Base-by-base conservation (phyloP, 2,329 filamentous ascomycete species). In the Dactylellina haptotyla region DNA sequence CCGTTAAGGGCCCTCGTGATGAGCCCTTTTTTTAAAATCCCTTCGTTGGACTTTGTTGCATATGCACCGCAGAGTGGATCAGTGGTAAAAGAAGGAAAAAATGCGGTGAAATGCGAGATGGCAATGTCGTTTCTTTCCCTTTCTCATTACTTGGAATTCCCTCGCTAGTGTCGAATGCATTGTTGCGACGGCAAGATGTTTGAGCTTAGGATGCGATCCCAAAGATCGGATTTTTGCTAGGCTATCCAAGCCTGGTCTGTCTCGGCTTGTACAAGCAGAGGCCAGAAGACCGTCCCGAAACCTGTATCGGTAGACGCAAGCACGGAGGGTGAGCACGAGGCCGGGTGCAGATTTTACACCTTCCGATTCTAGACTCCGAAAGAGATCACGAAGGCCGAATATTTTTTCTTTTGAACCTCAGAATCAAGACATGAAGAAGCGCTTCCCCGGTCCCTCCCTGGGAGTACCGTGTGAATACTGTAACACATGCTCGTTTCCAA, bases 151-250 rank as follows among this genome's bases (percentile, higher is more conserved):
- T 56, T 43, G 23, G n/a, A n/a, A 39, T 62, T n/a, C 32, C 20
- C 10, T 23, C 16, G 10, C 23, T 28, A 26, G 18, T 32, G n/a
- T n/a, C n/a, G n/a, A n/a, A 16, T 54, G 59, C 46, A 34, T 39
- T 20, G 37, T 65, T 37, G 61, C 61, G 61, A 65, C 61, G 61
- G 61, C 61, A 51, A 65, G 43, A 65, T 65, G 61, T 45, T 48
- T 6, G 59, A 37, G 41, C 14, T 14, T 14, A 14, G 16, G 34
- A 30, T 39, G 45, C 14, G 16, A 10, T 50, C 45, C 45, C 6
- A 50, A 18, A 20, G 6, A 53, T 54, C 12, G 34, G 37, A 9
- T 25, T 57, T 46, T 46, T 20, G 46, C 12, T 50, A 30, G 23
- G 10, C 4, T 26, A 50, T 43, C 39, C n/a, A n/a, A n/a, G n/a